Conservation (phyloP, 176 grass and related monocot species). For the Dendrocalamus sinicus region DNA sequence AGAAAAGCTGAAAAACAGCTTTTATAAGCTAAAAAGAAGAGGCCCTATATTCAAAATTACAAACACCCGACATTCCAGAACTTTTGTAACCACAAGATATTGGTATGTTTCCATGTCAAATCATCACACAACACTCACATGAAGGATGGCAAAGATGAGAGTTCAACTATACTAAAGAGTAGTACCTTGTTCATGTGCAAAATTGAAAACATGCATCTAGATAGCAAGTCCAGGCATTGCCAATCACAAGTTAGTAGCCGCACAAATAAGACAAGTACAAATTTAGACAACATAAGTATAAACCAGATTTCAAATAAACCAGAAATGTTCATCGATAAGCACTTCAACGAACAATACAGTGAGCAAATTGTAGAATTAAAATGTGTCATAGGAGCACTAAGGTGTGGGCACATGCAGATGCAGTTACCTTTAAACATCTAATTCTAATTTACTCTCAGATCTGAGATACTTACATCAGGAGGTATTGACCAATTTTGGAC, state of each 20-base stretch:
- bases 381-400: conserved; percentile 14
- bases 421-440: neutral
- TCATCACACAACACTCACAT: neutral
- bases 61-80: neutral
- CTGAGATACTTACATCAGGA: conserved; percentile 49
- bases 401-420: neutral
- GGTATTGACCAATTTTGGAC: conserved; percentile 82
- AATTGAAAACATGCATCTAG: neutral
- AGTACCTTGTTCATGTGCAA: neutral
- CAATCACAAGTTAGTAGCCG: neutral
- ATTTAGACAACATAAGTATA: conserved; percentile 2
- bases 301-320: neutral
- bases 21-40: too few species aligned
- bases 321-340: neutral
- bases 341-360: neutral
- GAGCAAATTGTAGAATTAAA: neutral
- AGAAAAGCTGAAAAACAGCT: too few species aligned
- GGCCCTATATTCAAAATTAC: neutral
- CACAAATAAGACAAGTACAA: conserved; percentile 14
- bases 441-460: conserved; percentile 27
- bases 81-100: neutral
- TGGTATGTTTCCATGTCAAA: neutral
- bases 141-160: neutral
- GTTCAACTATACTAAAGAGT: neutral
- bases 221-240: conserved; percentile 3